A percentile compares a stretch with the other conserved stretches of the same genome.
Evolutionary conservation across 2,329 filamentous ascomycete genomes (phyloP).

Genomic region (Aspergillus melleus): DNA sequence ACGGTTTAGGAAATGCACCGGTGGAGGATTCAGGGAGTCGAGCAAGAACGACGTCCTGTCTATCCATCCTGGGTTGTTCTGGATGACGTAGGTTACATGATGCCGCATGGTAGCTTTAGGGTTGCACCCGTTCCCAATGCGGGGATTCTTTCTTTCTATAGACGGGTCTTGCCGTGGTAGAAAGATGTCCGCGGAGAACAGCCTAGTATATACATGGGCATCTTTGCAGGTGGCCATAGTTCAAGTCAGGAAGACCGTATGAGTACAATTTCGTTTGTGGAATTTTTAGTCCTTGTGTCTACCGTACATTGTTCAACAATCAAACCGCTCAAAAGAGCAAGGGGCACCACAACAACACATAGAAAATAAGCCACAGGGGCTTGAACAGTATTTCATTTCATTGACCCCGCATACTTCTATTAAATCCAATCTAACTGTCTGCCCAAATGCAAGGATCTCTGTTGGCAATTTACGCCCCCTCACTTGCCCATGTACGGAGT

Average conservation of each 20-base stretch:
- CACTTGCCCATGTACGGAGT: not conserved
- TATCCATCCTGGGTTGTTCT: not conserved
- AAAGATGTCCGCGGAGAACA: no score
- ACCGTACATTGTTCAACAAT: no score
- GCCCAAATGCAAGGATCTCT: not conserved
- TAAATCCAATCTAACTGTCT: not conserved
- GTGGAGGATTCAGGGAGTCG: not conserved
- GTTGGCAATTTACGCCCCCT: not conserved
- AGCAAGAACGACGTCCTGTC: no score
- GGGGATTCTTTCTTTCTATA: not conserved
- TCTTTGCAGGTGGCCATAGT: no score
- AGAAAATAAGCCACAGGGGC: no score
- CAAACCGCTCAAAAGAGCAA: no score
- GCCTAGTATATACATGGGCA: no score
- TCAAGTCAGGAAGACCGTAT: no score
- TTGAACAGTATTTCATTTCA: not conserved
- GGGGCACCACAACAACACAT: no score
- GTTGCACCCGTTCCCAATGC: not conserved
- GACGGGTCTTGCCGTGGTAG: not conserved
- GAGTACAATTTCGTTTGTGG: not conserved
- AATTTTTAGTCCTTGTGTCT: not conserved
- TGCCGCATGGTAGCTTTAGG: not conserved
- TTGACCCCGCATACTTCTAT: not conserved
- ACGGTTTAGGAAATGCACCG: not conserved
- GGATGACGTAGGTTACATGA: not conserved